These are phyloP conservation scores for Quercus agrifolia DNA, from an alignment of 306 rosid genomes.

Conservation along the genomic window DNA sequence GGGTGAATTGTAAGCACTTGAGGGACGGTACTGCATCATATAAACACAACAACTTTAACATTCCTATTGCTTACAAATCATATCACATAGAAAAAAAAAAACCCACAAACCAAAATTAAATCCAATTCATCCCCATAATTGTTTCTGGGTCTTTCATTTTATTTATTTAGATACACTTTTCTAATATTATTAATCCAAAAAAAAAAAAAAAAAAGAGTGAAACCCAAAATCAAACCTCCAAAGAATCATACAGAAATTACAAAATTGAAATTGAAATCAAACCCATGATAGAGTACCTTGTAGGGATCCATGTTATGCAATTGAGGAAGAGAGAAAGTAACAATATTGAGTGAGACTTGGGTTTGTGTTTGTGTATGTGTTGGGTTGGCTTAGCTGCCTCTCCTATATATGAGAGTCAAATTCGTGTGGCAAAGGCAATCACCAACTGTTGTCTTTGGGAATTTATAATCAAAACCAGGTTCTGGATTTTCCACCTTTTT, in stretches of 20 bases:
- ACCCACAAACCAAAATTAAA: too few species aligned
- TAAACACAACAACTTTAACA: background rate
- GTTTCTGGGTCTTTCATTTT: too few species aligned
- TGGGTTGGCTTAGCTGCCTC: background rate
- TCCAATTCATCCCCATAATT: too few species aligned
- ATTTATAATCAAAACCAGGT: background rate
- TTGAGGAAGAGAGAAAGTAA: conserved; percentile 8
- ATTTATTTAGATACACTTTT: too few species aligned
- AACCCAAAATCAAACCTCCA: background rate
- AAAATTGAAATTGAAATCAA: background rate
- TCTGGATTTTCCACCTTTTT: background rate
- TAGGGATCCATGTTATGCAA: conserved; percentile 66
- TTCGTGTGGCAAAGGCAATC: too few species aligned
- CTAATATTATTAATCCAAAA: background rate
- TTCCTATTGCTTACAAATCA: background rate
- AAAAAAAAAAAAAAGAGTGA: background rate
- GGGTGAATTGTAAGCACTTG: conserved; percentile 73
- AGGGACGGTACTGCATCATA: conserved; percentile 68
- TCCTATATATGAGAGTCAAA: too few species aligned
- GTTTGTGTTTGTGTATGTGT: too few species aligned
- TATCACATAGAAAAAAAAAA: too few species aligned
- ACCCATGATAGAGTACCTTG: conserved; percentile 42
- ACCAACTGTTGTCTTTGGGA: too few species aligned
- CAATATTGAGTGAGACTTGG: too few species aligned
- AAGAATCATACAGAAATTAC: background rate